Evolutionary conservation across 139 green algal genomes (phyloP), one percentile per base, ranked within the genome.

Genomic region (Chlorella sp.): DNA sequence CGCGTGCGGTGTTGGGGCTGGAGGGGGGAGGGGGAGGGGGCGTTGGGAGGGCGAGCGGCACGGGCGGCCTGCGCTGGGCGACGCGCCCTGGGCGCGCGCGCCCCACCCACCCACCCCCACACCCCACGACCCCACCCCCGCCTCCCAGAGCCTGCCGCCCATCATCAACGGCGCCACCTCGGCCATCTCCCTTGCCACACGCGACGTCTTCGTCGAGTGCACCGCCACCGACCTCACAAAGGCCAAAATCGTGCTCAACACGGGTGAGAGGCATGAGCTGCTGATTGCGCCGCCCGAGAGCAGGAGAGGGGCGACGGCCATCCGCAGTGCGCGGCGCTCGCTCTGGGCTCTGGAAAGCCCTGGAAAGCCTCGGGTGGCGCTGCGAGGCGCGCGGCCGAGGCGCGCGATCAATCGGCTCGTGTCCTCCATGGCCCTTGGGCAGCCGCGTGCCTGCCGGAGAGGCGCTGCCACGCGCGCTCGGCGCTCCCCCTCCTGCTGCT

Each of bases 101-200:
- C n/a, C n/a, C 87, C 98, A 68, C 94, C 94, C 19, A 4, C 55
- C 14, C 55, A 41, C 58, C 58, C 31, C 27, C 29, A 38, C 29
- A 25, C 29, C 58, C 19, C 11, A 17, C 19, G 14, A 41, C 31
- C 31, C 8, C 38, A 23, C 40, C 23, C 23, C 62, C 62, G 2
- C 23, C 35, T n/a, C 12, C 15, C 23, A 40, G 38, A 75, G 69
- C 69, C 56, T 86, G 29, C 82, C 82, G 25, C 96, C 96, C 72
- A 97, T 99, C 86, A 99, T 99, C 93, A 99, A 99, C 83, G 92
- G 96, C 23, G 84, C 91, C 9, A 89, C 96, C 78, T 96, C 89
- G 25, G 94, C 80, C 48, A 98, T 99, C 67, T 88, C 80, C 21
- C 79, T 98, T 25, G 51, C 91, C 50, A 99, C 96, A 0, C 86